Conservation (phyloP, 305 asterid species). For the Solanum hybrid region DNA sequence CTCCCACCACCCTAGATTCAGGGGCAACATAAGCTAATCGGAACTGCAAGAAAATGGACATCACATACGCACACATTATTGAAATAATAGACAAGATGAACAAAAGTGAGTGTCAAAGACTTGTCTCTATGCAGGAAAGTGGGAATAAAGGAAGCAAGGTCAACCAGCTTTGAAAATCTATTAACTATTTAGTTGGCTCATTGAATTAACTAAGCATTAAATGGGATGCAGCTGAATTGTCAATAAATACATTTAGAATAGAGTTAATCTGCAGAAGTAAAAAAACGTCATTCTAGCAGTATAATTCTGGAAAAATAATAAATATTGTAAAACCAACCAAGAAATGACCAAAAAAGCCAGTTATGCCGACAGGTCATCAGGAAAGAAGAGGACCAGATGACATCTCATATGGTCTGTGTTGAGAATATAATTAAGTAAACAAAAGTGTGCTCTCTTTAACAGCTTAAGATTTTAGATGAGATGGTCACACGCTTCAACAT, state of each 20-base stretch:
- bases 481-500: neutral
- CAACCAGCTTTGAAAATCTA: neutral
- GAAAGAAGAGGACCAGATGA: neutral
- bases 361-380: neutral
- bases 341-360: neutral
- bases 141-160: neutral
- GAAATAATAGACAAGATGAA: neutral
- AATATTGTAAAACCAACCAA: neutral
- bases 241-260: neutral
- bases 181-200: neutral
- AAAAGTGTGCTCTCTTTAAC: neutral
- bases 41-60: slow-evolving; percentile 48
- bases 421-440: neutral
- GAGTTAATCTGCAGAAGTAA: neutral
- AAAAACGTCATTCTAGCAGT: neutral
- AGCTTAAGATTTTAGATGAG: neutral
- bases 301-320: neutral
- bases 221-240: neutral
- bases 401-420: neutral
- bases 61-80: neutral
- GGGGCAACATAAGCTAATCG: slow-evolving; percentile 84
- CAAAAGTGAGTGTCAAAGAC: neutral
- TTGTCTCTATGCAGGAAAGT: neutral
- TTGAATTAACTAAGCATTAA: neutral
- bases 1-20: slow-evolving; percentile 71